Conservation (phyloP, 768 basidiomycete genomes). For the Tricholoma hemisulphureum region DNA sequence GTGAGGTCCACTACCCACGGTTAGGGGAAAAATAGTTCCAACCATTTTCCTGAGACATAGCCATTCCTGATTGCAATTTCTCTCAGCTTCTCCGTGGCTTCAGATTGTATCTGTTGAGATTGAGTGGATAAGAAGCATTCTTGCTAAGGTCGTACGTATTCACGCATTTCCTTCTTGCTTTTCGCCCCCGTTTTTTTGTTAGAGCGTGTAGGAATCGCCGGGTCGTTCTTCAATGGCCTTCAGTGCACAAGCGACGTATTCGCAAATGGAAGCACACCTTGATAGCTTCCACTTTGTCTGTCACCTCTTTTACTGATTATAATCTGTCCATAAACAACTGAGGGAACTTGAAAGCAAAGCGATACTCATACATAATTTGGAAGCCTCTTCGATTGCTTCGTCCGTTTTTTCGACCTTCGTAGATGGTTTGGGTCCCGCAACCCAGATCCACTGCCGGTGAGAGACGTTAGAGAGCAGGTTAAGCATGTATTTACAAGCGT, state of each 20-base stretch:
- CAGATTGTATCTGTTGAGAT: slow-evolving; percentile 50
- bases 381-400: slow-evolving; percentile 48
- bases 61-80: slow-evolving; percentile 55
- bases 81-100: slow-evolving; percentile 57
- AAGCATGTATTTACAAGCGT: slow-evolving; percentile 17
- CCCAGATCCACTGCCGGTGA: slow-evolving; percentile 65
- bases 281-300: slow-evolving; percentile 57
- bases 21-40: neutral
- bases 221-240: slow-evolving; percentile 50
- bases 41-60: slow-evolving; percentile 71
- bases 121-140: neutral
- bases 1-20: neutral
- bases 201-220: slow-evolving; percentile 60
- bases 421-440: slow-evolving; percentile 27
- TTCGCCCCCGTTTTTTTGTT: slow-evolving; percentile 71
- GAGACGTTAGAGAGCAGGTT: neutral
- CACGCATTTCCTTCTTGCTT: slow-evolving; percentile 75
- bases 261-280: slow-evolving; percentile 39
- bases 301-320: slow-evolving; percentile 55
- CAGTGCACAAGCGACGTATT: neutral
- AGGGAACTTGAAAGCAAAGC: neutral
- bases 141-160: slow-evolving; percentile 47
- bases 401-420: slow-evolving; percentile 19
- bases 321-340: neutral
- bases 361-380: slow-evolving; percentile 37